phyloP scores from a whole-genome alignment of 2,329 filamentous ascomycete genomes.

The Trichophyton mentagrophytes region DNA sequence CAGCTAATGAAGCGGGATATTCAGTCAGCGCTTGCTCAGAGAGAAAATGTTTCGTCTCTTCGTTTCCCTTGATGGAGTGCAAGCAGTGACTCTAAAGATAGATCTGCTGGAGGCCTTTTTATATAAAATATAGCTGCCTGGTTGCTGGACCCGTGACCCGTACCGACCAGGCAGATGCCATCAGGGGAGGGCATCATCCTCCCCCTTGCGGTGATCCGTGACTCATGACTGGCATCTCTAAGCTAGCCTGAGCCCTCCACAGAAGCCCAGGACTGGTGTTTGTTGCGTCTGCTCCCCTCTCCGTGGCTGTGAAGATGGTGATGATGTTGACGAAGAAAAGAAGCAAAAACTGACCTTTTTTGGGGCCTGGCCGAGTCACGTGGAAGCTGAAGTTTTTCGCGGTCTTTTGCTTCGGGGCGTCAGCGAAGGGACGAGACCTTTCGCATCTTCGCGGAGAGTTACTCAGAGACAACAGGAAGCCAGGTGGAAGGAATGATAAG shows the following conservation, averaged over 20 bases:
- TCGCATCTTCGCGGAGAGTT: too few species aligned
- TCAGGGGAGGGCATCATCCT: not conserved
- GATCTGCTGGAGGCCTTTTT: not conserved
- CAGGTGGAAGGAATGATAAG: not conserved
- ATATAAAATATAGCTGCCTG: not conserved
- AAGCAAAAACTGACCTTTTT: not conserved
- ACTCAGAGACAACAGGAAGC: not conserved
- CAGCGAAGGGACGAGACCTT: too few species aligned
- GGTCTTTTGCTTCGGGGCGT: too few species aligned
- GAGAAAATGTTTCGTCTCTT: not conserved
- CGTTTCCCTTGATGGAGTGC: not conserved
- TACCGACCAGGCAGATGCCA: not conserved
- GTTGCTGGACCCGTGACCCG: not conserved
- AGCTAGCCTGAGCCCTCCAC: not conserved
- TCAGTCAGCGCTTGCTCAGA: not conserved
- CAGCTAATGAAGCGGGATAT: not conserved
- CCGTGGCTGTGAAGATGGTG: not conserved
- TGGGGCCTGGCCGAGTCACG: too few species aligned
- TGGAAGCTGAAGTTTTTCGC: too few species aligned
- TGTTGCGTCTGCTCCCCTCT: not conserved
- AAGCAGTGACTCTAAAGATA: not conserved
- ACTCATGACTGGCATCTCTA: not conserved
- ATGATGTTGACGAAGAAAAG: not conserved
- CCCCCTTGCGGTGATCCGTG: not conserved
- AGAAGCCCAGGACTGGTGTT: not conserved